Percentiles rank a stretch among this genome's conserved stretches.
Evolutionary conservation across 2,329 filamentous ascomycete genomes (phyloP).

Genomic region (Phaeosphaeriaceae sp.): DNA sequence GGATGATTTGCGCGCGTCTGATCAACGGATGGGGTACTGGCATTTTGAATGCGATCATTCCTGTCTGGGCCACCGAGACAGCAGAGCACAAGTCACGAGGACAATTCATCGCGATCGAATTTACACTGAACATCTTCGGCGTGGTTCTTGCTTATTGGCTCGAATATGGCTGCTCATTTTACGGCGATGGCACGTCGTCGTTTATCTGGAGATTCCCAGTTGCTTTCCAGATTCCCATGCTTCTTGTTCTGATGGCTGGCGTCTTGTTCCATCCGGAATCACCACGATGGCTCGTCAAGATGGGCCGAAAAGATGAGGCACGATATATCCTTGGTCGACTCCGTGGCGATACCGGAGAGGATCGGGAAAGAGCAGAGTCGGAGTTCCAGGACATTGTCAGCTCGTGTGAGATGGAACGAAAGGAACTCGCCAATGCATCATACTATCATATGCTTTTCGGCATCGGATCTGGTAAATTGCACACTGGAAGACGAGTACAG

Average conservation of each 20-base stretch:
- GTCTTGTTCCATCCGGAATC: constrained; percentile 76
- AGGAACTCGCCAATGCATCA: constrained; percentile 58
- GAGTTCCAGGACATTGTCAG: constrained; percentile 72
- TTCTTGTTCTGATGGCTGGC: constrained; percentile 62
- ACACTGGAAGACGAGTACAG: constrained; percentile 72
- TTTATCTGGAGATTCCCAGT: constrained; percentile 74
- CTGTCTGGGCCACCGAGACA: constrained; percentile 75
- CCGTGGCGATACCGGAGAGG: constrained; percentile 63
- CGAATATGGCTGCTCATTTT: constrained; percentile 64
- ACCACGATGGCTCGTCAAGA: constrained; percentile 71
- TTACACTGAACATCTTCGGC: constrained; percentile 76
- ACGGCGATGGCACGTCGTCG: constrained; percentile 63
- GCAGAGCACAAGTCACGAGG: constrained; percentile 72
- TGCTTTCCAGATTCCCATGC: constrained; percentile 72
- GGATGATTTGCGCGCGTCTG: constrained; percentile 62
- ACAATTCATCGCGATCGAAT: constrained; percentile 74
- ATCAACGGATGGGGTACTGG: constrained; percentile 73
- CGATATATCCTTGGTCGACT: constrained; percentile 69
- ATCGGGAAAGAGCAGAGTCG: constrained; percentile 50
- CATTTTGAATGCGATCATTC: constrained; percentile 73
- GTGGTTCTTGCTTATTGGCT: constrained; percentile 67
- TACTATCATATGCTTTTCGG: constrained; percentile 73
- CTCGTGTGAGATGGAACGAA: constrained; percentile 65
- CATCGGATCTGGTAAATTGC: constrained; percentile 68
- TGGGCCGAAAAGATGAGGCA: constrained; percentile 71